These are phyloP conservation scores for Polyplosphaeria fusca DNA, from an alignment of 495 filamentous ascomycete species.

Conservation along the genomic window DNA sequence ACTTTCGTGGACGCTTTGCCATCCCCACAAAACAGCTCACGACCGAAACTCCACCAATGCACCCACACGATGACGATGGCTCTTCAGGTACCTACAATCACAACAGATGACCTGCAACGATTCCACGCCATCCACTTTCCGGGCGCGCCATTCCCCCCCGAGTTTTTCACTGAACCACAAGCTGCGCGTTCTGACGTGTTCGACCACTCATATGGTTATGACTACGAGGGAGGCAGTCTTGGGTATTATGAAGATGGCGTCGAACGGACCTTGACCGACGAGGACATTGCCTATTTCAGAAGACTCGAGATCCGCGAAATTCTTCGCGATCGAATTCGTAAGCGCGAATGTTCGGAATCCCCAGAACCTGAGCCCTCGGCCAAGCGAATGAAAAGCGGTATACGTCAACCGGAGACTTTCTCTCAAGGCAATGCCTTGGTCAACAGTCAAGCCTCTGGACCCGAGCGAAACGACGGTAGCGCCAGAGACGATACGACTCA, in stretches of 20 bases:
- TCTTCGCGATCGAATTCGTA: conserved; percentile 7
- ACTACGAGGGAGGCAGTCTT: conserved; percentile 66
- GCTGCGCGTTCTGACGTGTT: background rate
- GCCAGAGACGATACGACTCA: background rate
- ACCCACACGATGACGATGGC: background rate
- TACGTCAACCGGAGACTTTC: no score
- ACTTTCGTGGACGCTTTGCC: background rate
- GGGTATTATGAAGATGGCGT: conserved; percentile 88
- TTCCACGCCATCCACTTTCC: conserved; percentile 63
- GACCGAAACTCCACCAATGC: background rate
- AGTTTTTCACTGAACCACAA: conserved; percentile 32
- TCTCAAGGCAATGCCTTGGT: no score
- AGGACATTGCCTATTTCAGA: conserved; percentile 85
- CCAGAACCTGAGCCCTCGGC: conserved; percentile 1
- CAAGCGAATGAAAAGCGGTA: no score
- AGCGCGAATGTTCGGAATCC: background rate
- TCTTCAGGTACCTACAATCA: conserved; percentile 26
- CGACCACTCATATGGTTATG: conserved; percentile 24
- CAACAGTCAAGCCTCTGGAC: no score
- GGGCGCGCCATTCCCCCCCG: conserved; percentile 40
- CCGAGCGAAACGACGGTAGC: background rate
- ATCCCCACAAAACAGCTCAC: background rate
- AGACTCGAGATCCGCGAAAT: conserved; percentile 76
- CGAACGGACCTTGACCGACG: conserved; percentile 88
- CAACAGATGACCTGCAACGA: conserved; percentile 59